These are phyloP conservation scores for Glycyrrhiza uralensis DNA, from an alignment of 306 rosid species.

Conservation along the genomic window DNA sequence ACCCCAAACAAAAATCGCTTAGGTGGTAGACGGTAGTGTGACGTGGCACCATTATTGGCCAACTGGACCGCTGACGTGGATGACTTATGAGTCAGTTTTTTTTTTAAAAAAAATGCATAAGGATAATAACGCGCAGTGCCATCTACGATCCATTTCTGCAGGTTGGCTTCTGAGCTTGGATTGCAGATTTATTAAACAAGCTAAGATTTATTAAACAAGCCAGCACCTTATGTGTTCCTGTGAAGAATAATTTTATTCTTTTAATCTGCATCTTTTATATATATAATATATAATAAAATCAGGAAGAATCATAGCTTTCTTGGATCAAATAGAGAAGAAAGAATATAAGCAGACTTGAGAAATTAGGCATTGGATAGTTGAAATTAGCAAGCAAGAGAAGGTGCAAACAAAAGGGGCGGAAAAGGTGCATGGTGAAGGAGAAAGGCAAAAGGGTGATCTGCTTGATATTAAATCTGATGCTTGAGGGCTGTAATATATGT, in stretches of 20 bases:
- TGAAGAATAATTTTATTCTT: slow-evolving; percentile 37
- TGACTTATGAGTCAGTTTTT: no score
- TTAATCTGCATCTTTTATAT: slow-evolving; percentile 31
- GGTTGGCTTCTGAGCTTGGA: slow-evolving; percentile 22
- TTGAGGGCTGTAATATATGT: slow-evolving; percentile 1
- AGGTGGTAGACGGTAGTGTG: no score
- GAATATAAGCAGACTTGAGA: slow-evolving; percentile 97
- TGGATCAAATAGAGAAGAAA: slow-evolving; percentile 68
- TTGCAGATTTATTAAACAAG: slow-evolving; percentile 32
- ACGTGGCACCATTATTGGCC: no score
- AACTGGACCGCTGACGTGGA: no score
- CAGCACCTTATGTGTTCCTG: slow-evolving; percentile 38
- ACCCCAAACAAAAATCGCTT: no score
- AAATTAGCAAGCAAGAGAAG: slow-evolving; percentile 80
- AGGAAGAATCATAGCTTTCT: slow-evolving; percentile 82
- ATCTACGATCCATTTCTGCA: slow-evolving; percentile 51
- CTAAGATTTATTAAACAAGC: slow-evolving; percentile 54
- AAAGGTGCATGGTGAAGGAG: slow-evolving; percentile 33
- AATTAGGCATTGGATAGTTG: slow-evolving; percentile 75
- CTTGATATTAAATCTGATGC: slow-evolving; percentile 39
- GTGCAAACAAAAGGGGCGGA: slow-evolving; percentile 32
- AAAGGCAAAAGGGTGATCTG: slow-evolving; percentile 44
- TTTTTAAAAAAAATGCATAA: slow-evolving; percentile 45
- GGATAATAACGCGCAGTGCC: slow-evolving; percentile 46
- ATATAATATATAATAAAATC: slow-evolving; percentile 30